These are phyloP conservation scores for Solanum medicagineum DNA, from an alignment of 257 asterid genomes.

Conservation along the genomic window DNA sequence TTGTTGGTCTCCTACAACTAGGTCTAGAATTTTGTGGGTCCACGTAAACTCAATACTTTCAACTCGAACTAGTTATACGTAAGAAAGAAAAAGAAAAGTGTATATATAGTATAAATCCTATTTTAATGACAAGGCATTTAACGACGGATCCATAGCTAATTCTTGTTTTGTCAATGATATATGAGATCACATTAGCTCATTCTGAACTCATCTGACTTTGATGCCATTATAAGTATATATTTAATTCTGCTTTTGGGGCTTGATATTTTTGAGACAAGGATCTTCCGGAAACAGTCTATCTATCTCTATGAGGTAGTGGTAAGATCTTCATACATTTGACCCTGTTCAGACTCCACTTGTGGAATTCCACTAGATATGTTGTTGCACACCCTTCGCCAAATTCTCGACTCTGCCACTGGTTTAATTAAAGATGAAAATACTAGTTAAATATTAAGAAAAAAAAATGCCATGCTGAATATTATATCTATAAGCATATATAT, in stretches of 20 bases:
- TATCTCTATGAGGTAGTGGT: too few relatives aligned
- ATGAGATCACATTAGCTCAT: neutral
- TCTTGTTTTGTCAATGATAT: neutral
- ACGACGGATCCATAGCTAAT: neutral
- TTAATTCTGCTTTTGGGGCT: too few relatives aligned
- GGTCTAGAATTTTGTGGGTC: neutral
- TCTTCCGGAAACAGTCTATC: too few relatives aligned
- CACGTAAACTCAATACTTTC: neutral
- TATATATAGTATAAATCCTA: neutral
- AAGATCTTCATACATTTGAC: too few relatives aligned
- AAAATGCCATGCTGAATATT: neutral
- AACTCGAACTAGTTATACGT: neutral
- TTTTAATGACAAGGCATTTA: neutral
- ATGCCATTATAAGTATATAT: neutral
- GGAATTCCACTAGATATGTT: too few relatives aligned
- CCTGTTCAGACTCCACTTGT: too few relatives aligned
- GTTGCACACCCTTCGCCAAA: too few relatives aligned
- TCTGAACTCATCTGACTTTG: neutral
- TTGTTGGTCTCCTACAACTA: neutral
- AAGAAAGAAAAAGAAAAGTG: neutral
- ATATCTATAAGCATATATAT: neutral
- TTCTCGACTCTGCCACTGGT: too few relatives aligned
- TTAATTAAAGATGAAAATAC: neutral
- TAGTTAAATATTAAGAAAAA: neutral
- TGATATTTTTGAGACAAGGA: too few relatives aligned